Evolutionary conservation across 257 asterid species (phyloP), one percentile per base, ranked within the genome.

Genomic region (Euphrasia confusa): DNA sequence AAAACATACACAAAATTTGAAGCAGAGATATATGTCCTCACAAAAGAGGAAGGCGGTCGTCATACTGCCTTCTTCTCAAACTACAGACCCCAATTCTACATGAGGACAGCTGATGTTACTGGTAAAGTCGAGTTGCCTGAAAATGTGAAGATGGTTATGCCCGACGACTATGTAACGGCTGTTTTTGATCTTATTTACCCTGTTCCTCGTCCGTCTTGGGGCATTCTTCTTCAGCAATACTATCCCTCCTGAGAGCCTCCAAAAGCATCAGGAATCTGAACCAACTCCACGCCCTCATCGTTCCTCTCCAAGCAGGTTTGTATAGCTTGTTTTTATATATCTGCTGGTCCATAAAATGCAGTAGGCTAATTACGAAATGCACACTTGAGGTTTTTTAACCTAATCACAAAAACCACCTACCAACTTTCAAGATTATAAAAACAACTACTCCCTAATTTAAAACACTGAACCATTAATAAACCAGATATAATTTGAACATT

Each of bases 31-130:
- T 93, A 93, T 48, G 99, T 89, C 48, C 97, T 93, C 49, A 90
- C 99, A 4, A 93, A 93, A 79, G 99, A 90, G 72, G 99, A 93
- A 83, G 97, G 99, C 27, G 99, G 99, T 59, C 97, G 99, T 69
- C 99, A 93, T 63, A 93, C 99, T 10, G 96, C 99, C 35, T 93
- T 93, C 72, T 87, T 93, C 79, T 85, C 97, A 61, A 93, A 93
- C 70, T 93, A 93, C 71, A 84, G 78, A 70, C 99, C 99, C 69
- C 99, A 93, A 48, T 93, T 93, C 73, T 93, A 93, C 89, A 24
- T 93, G 94, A 81, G 99, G 75, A 93, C 99, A 14, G 99, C 97
- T n/a, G 99, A 93, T 70, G 79, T 93, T 70, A 93, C 96, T 33
- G 99, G 99, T 62, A 93, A 85, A 74, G 97, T 93, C 35, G 95